Evolutionary conservation across 257 asterid species (phyloP), one percentile per base, ranked within the genome.

Genomic region (Solanum chmielewskii): DNA sequence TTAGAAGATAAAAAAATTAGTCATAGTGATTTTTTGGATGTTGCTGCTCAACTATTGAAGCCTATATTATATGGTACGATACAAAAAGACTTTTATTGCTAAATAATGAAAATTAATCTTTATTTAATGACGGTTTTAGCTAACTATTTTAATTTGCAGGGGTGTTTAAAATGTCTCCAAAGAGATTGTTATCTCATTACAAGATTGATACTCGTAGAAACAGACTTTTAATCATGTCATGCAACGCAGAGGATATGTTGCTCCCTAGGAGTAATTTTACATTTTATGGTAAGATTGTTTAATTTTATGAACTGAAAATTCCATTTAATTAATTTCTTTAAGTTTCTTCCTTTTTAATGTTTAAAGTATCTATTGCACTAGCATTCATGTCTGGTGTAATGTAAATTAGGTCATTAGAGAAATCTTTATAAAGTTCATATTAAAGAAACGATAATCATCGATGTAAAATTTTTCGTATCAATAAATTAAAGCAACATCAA

Each of bases 221-320:
- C 21, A 89, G 99, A 75, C 92, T 97, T 9, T 80, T 96, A 75
- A 91, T 96, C 89, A 90, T 93, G 96, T 94, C 99, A 81, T 95
- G 99, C 93, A 97, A 97, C 81, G 98, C 99, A 6, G 99, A 97
- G 87, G 99, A 97, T n/a, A 97, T 97, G 99, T 74, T 96, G 69
- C 97, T 97, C n/a, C 99, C 99, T 39, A 96, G 98, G 39, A 95
- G 99, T 86, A 90, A 92, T 87, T 97, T 97, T 86, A 95, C 99
- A 18, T 94, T 97, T 84, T 94, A 92, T 71, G 99, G 99, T 96
- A 69, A 62, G 78, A 16, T 59, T 37, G 10, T 37, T 59, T 70
- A 70, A 69, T 69, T 29, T 56, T 62, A 84, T 62, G 35, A 83
- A 35, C 2, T 62, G 4, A 2, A 2, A 20, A 29, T 83, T 83